Base-by-base conservation (phyloP, 163 green algal genomes). In the Trebouxiophyceae sp. region DNA sequence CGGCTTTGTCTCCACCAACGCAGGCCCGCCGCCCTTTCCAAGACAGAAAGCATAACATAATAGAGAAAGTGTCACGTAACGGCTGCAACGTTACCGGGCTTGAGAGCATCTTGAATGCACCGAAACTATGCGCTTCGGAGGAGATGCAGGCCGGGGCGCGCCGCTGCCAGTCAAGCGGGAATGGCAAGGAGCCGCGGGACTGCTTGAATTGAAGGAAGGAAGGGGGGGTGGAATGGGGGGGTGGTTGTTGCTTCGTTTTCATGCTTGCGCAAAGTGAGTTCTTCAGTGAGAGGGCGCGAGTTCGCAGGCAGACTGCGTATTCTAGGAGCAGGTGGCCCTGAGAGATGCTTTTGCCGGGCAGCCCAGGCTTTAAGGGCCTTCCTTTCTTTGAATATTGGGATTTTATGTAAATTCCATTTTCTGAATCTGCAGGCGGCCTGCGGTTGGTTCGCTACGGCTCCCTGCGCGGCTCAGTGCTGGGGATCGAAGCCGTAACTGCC, bases 1-100 rank as follows among this genome's bases (percentile, higher is more conserved):
- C 1, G 94, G 94, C 59, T 97, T 97, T 70, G 81, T 98, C 7
- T 87, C 89, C 56, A 98, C 93, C 32, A 97, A 98, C 60, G 93
- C 93, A 62, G 91, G 89, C 78, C 68, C 39, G 12, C 39, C 39
- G 12, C 19, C 39, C 19, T 12, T 16, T 50, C 12, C 12, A 16
- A 50, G 39, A 16, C 39, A n/a, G 12, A 16, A 12, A 50, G 39
- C 39, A n/a, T 50, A 16, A 16, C 19, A 50, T 50, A 12, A 50
- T 50, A n/a, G 39, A 50, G n/a, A 50, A 50, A n/a, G 12, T 50
- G 12, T 50, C 39, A 50, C 19, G 39, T 50, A 50, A 50, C 12
- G 39, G 19, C 19, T 50, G 39, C 12, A n/a, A 16, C 39, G 12
- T 50, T 50, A 50, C 19, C 12, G 39, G 39, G 19, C 12, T 50